Base-by-base conservation (phyloP, 2,329 filamentous ascomycete species). In the Aspergillus candidus region DNA sequence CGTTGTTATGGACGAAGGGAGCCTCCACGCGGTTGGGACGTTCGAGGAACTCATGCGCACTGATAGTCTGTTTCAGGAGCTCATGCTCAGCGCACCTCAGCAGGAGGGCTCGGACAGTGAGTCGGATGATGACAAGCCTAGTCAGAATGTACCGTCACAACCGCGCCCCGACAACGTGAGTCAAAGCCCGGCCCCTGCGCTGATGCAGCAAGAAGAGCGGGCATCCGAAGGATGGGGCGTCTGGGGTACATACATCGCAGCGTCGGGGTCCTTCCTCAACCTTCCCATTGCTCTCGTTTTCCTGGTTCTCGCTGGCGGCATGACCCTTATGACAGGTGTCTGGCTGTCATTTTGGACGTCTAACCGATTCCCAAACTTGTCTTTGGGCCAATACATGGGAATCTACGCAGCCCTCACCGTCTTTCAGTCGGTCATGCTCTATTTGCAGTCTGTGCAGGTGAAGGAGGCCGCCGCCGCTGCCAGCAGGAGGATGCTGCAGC, bases 261-360 rank as follows among this genome's bases (percentile, higher is more conserved):
- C 88, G 6, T 87, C 86, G 4, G 80, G 80, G 8, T 72, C 87
- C 6, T 67, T 85, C 52, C 83, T 86, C 48, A 84, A 80, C 1
- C 55, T 59, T 0, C 77, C 84, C 0, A 50, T 80, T 8, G 64
- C 91, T 4, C 63, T 88, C 4, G 46, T 80, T 17, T 66, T 88
- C 3, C 74, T 94, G 10, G 63, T 87, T 5, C 59, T 89, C 10
- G 82, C 86, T 0, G 89, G 95, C 60, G 88, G 83, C 7, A 78
- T 86, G 49, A 96, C 94, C 60, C 91, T 97, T 51, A 76, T 80
- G 53, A 95, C 89, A 11, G 90, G 85, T 58, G 69, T 97, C 43
- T 97, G 91, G 91, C 78, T 97, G 1, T 93, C 89, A 0, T 97
- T 83, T 71, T 97, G 91, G 91, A 94, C 88, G 1, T 87, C 86